A percentile compares a stretch with the other conserved stretches of the same genome.
These are phyloP conservation scores for Didymella segeticola DNA, from an alignment of 2,329 filamentous ascomycete species.

Conservation along the genomic window DNA sequence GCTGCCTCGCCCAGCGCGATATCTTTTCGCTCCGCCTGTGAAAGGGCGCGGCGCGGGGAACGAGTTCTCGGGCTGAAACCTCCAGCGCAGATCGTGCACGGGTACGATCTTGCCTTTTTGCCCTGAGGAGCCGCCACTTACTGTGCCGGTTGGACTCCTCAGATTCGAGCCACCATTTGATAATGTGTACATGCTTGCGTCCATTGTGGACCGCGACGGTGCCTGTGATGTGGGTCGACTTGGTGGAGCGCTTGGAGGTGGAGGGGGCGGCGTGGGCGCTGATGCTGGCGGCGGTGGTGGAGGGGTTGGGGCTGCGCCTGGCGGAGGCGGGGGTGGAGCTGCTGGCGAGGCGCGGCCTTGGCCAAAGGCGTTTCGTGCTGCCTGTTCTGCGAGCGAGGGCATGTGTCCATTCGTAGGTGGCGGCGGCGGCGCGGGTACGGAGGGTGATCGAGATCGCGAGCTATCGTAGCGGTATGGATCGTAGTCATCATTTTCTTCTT, in stretches of 20 bases:
- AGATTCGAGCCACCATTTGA: slow-evolving; percentile 48
- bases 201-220: slow-evolving; percentile 68
- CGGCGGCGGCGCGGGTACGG: slow-evolving; percentile 60
- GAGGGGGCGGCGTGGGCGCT: slow-evolving; percentile 41
- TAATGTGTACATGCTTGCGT: slow-evolving; percentile 76
- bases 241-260: slow-evolving; percentile 40
- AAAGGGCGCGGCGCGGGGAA: slow-evolving; percentile 88
- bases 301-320: slow-evolving; percentile 58
- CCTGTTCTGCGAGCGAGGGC: slow-evolving; percentile 63
- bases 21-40: slow-evolving; percentile 74
- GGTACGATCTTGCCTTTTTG: slow-evolving; percentile 52
- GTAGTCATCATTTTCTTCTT: slow-evolving; percentile 36
- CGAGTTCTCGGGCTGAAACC: slow-evolving; percentile 81
- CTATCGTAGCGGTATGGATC: slow-evolving; percentile 54
- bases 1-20: slow-evolving; percentile 89
- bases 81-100: slow-evolving; percentile 82
- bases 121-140: slow-evolving; percentile 24
- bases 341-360: slow-evolving; percentile 51
- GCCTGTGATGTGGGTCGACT: slow-evolving; percentile 49
- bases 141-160: slow-evolving; percentile 32
- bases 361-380: slow-evolving; percentile 63
- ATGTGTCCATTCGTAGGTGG: slow-evolving; percentile 54
- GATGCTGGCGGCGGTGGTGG: slow-evolving; percentile 57
- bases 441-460: slow-evolving; percentile 27
- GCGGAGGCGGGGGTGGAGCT: slow-evolving; percentile 51